Evolutionary conservation across 1,284 basidiomycete genomes (phyloP).

Genomic region (Ustilago lituana): DNA sequence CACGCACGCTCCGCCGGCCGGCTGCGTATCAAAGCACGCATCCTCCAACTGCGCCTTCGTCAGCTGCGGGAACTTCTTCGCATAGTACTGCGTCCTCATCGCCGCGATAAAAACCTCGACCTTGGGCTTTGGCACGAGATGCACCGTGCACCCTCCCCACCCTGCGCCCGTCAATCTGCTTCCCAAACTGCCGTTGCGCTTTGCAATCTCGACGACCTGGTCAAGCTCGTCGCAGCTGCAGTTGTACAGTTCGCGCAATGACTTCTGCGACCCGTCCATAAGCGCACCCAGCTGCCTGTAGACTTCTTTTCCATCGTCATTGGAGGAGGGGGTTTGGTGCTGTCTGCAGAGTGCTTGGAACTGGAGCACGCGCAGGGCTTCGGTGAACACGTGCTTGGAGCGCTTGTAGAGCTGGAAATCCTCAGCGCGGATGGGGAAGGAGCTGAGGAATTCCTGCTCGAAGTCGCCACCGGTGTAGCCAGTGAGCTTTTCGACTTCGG

Average conservation of each 20-base stretch:
- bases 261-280: constrained; percentile 60
- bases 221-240: constrained; percentile 62
- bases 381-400: constrained; percentile 61
- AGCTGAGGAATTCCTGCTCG: constrained; percentile 55
- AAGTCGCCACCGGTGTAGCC: constrained; percentile 51
- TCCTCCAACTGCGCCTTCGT: constrained; percentile 46
- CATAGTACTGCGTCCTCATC: constrained; percentile 52
- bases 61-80: constrained; percentile 43
- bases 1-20: constrained; percentile 63
- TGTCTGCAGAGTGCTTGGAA: constrained; percentile 53
- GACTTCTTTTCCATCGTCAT: constrained; percentile 14
- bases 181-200: constrained; percentile 57
- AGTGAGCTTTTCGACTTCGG: constrained; percentile 52
- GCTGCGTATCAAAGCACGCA: constrained; percentile 61
- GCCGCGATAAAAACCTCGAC: constrained; percentile 50
- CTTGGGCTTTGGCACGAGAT: constrained; percentile 58
- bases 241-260: constrained; percentile 56
- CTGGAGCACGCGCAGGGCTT: constrained; percentile 56
- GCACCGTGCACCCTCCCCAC: constrained; percentile 65
- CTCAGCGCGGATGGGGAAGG: constrained; percentile 61
- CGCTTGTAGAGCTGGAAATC: constrained; percentile 54
- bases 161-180: constrained; percentile 63
- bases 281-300: constrained; percentile 56
- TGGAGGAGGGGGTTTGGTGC: background rate
- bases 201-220: constrained; percentile 57